phyloP scores from a whole-genome alignment of 495 filamentous ascomycete species.

The Penicillium pancosmium region DNA sequence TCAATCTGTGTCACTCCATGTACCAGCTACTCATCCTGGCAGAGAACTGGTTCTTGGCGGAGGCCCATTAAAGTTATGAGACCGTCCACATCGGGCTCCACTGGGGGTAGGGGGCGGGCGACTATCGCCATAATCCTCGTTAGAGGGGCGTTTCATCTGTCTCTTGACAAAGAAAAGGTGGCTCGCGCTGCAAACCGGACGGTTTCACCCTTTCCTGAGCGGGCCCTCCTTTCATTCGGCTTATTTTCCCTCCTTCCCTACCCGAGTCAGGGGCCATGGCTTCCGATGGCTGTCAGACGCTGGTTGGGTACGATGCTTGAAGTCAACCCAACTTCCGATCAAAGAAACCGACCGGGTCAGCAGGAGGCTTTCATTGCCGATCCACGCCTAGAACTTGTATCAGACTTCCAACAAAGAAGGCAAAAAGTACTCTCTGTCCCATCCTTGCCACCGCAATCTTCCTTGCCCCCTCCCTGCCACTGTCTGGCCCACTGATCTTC shows the following conservation, averaged over 20 bases:
- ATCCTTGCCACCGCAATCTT: not conserved
- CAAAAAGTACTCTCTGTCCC: no score
- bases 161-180: constrained; percentile 20
- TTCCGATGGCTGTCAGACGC: not conserved
- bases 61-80: constrained; percentile 14
- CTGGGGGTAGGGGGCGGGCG: not conserved
- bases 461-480: not conserved
- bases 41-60: constrained; percentile 9
- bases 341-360: not conserved
- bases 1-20: not conserved
- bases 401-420: not conserved
- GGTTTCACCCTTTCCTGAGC: constrained; percentile 6
- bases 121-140: constrained; percentile 12
- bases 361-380: not conserved
- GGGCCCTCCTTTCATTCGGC: not conserved
- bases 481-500: constrained; percentile 2
- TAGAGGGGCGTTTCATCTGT: constrained; percentile 20
- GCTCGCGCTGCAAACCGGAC: constrained; percentile 9
- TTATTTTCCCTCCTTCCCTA: not conserved
- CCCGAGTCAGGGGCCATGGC: not conserved
- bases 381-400: constrained; percentile 2
- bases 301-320: not conserved
- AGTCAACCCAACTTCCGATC: constrained; percentile 2
- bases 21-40: not conserved
- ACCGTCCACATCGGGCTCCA: constrained; percentile 7